A percentile compares a stretch with the other conserved stretches of the same genome.
phyloP scores from a whole-genome alignment of 2,329 filamentous ascomycete genomes.

The Cladosporium sp. region DNA sequence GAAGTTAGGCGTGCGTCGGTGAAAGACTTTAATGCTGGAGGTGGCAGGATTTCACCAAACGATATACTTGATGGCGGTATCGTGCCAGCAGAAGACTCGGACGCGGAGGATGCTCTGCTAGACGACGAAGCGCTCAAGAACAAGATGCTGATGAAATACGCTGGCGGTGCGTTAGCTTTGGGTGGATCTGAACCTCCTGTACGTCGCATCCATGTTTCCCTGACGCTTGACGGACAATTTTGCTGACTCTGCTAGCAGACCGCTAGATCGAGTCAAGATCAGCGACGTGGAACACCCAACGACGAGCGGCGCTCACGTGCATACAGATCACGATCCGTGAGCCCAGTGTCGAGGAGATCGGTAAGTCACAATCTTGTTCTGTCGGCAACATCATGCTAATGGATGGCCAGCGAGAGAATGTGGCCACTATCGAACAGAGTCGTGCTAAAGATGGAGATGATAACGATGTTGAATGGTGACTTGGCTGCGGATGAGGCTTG shows the following conservation, averaged over 20 bases:
- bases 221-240: neutral
- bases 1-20: neutral
- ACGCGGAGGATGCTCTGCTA: constrained; percentile 8
- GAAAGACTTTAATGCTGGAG: neutral
- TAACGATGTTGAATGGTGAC: neutral
- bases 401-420: neutral
- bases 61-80: too few relatives aligned
- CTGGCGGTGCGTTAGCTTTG: neutral
- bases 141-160: constrained; percentile 13
- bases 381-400: neutral
- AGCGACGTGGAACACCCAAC: neutral
- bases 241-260: neutral
- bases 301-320: neutral
- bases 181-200: neutral
- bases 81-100: constrained; percentile 3
- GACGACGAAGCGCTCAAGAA: constrained; percentile 10
- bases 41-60: neutral
- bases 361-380: neutral
- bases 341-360: neutral
- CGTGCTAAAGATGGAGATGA: neutral
- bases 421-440: neutral
- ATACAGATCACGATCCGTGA: neutral
- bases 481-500: neutral
- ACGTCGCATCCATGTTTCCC: neutral
- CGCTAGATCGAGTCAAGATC: neutral